Evolutionary conservation across 495 filamentous ascomycete species (phyloP), one percentile per base, ranked within the genome.

Genomic region (Hypomontagnella submonticulosa): DNA sequence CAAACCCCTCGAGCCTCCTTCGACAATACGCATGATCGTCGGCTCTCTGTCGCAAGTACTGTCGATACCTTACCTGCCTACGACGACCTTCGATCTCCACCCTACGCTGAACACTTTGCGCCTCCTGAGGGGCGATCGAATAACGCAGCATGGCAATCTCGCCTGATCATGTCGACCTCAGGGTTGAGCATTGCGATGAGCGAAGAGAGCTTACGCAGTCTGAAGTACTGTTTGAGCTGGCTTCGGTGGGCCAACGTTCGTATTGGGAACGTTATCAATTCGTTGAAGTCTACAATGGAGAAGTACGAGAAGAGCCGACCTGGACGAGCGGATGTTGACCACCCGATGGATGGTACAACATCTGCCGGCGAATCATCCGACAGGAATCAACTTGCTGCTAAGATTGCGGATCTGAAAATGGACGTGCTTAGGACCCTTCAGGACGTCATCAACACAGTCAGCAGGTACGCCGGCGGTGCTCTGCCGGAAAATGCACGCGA

Each of bases 101-200:
- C 81, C 16, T 95, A 94, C 66, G 85, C 88, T 61, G 87, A 87
- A 57, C 60, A 70, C 1, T 41, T 42, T 15, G 41, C 36, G 10
- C 49, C 60, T 4, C 34, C 61, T 0, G 57, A 61, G 8, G 52
- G 73, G n/a, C 65, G 60, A 8, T 51, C 73, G 13, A 67, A 71
- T 12, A 69, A 73, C 20, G 69, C 76, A 8, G 87, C 83, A 27
- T 96, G 92, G 92, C 87, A 89, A 67, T 89, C 88, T 8, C 85
- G 90, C 34, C 79, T 98, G 11, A 86, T 96, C 16, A 88, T 96
- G 60, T 88, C 88, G 11, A 96, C 93, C 0, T 93, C 90, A 0
- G 92, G 91, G 0, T 80, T 97, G 2, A 89, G 91, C 32, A 88
- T 93, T 15, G 92, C 94, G 0, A 90, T 98, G 83, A 93, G 88